Evolutionary conservation across 768 basidiomycete genomes (phyloP).

Genomic region (Tricholoma flavovirens): DNA sequence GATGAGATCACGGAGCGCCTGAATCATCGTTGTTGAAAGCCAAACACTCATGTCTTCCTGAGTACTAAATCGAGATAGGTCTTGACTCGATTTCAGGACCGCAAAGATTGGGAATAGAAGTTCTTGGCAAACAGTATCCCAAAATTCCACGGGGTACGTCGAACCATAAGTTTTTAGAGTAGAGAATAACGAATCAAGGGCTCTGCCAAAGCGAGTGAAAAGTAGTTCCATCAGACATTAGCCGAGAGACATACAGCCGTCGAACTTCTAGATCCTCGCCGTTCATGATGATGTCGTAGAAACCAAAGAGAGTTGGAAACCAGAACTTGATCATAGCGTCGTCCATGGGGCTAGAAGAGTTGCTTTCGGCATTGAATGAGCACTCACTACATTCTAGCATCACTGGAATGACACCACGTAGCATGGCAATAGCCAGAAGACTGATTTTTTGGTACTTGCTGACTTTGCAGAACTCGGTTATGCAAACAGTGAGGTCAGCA

Average conservation of each 20-base stretch:
- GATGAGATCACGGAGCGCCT: conserved; percentile 91
- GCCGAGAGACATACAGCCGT: conserved; percentile 64
- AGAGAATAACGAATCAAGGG: conserved; percentile 92
- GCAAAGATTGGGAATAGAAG: conserved; percentile 98
- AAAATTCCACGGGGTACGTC: conserved; percentile 85
- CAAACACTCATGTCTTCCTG: conserved; percentile 99
- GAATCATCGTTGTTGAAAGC: conserved; percentile 98
- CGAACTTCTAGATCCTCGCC: conserved; percentile 98
- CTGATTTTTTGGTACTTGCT: conserved; percentile 99
- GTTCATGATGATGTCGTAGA: conserved; percentile 99
- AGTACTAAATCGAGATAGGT: conserved; percentile 87
- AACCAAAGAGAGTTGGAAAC: conserved; percentile 96
- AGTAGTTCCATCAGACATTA: not conserved
- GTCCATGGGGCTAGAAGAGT: conserved; percentile 40
- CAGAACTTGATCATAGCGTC: conserved; percentile 95
- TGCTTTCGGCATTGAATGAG: conserved; percentile 24
- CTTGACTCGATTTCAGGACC: conserved; percentile 88
- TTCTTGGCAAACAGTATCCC: conserved; percentile 96
- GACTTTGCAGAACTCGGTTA: conserved; percentile 99
- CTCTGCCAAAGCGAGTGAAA: conserved; percentile 42
- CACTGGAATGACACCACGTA: conserved; percentile 85
- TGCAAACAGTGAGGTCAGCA: conserved; percentile 92
- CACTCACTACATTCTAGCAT: conserved; percentile 84
- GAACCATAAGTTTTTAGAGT: conserved; percentile 88
- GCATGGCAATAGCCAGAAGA: conserved; percentile 92